Evolutionary conservation across 1,139 yeast species (phyloP).

Genomic region (Taphrina communis): DNA sequence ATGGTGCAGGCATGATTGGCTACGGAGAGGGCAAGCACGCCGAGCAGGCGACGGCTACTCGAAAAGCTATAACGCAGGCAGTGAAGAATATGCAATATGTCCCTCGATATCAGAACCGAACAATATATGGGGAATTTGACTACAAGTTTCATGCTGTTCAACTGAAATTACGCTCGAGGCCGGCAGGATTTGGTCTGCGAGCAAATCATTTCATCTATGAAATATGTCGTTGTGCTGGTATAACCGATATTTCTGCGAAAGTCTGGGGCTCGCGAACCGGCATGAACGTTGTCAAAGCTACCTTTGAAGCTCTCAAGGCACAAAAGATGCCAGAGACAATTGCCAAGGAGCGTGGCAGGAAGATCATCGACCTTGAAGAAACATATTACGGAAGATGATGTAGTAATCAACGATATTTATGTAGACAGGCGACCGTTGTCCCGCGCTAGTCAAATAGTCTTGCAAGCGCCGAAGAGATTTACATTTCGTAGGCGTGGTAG

Average conservation of each 20-base stretch:
- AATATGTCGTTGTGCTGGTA: constrained; percentile 93
- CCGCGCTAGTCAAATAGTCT: background rate
- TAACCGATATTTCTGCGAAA: constrained; percentile 89
- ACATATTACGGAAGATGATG: constrained; percentile 61
- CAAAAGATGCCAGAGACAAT: constrained; percentile 85
- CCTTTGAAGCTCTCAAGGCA: constrained; percentile 77
- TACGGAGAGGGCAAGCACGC: constrained; percentile 94
- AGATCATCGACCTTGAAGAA: constrained; percentile 88
- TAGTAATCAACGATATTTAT: background rate
- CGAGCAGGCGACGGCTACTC: constrained; percentile 76
- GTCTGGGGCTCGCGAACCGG: constrained; percentile 90
- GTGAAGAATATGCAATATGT: constrained; percentile 81
- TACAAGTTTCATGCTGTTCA: constrained; percentile 87
- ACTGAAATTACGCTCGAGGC: constrained; percentile 80
- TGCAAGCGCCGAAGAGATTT: background rate
- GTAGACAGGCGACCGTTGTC: background rate
- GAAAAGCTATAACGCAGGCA: constrained; percentile 93
- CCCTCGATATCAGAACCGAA: constrained; percentile 88
- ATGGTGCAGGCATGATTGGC: constrained; percentile 90
- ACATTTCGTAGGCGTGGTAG: too few species aligned
- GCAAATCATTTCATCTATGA: constrained; percentile 91
- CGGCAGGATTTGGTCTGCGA: constrained; percentile 82
- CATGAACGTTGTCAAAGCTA: constrained; percentile 91
- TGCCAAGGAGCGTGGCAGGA: constrained; percentile 92
- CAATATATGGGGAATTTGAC: constrained; percentile 83